Percentiles rank a stretch among this genome's conserved stretches.
These are phyloP conservation scores for Diplogelasinospora grovesii DNA, from an alignment of 495 filamentous ascomycete species.

Conservation along the genomic window DNA sequence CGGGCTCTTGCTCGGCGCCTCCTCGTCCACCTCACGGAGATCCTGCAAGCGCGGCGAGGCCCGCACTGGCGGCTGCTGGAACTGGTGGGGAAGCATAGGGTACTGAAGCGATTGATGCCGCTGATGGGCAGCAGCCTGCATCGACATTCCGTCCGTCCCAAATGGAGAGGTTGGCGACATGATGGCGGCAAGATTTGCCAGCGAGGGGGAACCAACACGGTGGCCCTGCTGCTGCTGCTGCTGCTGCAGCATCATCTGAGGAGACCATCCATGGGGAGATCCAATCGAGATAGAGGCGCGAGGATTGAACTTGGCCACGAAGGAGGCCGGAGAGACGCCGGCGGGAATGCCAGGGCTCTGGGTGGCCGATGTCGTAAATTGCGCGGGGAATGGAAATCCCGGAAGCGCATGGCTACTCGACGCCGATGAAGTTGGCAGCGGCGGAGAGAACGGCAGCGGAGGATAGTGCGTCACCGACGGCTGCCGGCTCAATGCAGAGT, in stretches of 20 bases:
- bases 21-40: conserved; percentile 49
- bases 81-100: conserved; percentile 47
- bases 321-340: conserved; percentile 51
- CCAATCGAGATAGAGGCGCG: conserved; percentile 49
- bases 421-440: conserved; percentile 57
- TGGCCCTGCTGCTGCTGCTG: conserved; percentile 45
- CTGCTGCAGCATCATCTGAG: conserved; percentile 46
- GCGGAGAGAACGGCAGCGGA: conserved; percentile 65
- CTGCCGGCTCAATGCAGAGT: conserved; percentile 49
- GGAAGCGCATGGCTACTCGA: conserved; percentile 53
- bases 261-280: conserved; percentile 47
- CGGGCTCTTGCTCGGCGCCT: conserved; percentile 37
- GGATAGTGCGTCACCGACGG: conserved; percentile 55
- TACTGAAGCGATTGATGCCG: conserved; percentile 54
- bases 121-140: conserved; percentile 41
- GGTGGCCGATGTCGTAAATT: conserved; percentile 48
- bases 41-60: conserved; percentile 52
- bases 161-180: conserved; percentile 48
- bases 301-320: conserved; percentile 47
- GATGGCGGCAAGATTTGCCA: conserved; percentile 41
- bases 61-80: conserved; percentile 44
- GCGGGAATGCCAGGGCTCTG: conserved; percentile 50
- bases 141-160: conserved; percentile 41
- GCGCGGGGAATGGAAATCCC: conserved; percentile 54
- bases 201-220: conserved; percentile 52